Evolutionary conservation across 2,329 filamentous ascomycete genomes (phyloP).

Genomic region (Aspergillus piperis): DNA sequence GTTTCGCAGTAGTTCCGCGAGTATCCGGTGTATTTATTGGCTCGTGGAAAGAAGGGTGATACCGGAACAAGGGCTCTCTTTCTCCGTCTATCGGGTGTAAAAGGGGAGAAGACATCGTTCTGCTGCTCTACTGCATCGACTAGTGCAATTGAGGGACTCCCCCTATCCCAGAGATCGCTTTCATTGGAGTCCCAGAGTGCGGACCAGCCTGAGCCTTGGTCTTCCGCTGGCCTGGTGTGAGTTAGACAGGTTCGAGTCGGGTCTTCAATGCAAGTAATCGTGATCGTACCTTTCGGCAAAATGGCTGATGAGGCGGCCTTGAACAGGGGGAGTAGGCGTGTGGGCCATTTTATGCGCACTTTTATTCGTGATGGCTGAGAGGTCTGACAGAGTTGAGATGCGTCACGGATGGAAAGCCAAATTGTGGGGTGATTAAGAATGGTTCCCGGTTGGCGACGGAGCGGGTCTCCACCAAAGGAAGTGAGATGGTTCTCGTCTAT

Average conservation of each 20-base stretch:
- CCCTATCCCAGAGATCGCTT: conserved; percentile 35
- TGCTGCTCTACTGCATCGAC: conserved; percentile 31
- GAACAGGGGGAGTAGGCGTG: not conserved
- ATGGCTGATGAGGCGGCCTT: conserved; percentile 4
- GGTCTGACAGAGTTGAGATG: no score
- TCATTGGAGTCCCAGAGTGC: conserved; percentile 29
- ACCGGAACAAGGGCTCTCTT: conserved; percentile 33
- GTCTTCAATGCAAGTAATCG: not conserved
- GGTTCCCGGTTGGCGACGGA: no score
- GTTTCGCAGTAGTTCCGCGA: not conserved
- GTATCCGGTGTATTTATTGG: not conserved
- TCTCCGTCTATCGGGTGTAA: conserved; percentile 18
- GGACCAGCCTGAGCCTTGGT: conserved; percentile 16
- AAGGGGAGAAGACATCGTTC: conserved; percentile 18
- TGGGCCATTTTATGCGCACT: not conserved
- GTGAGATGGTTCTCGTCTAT: no score
- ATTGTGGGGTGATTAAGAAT: no score
- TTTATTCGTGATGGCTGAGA: no score
- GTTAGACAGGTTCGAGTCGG: not conserved
- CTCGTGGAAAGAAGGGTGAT: not conserved
- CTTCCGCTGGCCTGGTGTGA: not conserved
- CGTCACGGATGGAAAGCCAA: no score
- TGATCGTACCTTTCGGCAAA: not conserved
- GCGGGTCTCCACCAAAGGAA: no score
- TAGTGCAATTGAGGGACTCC: conserved; percentile 32